Base-by-base conservation (phyloP, 371 early-diverging fungal species). In the Umbelopsis sp. region DNA sequence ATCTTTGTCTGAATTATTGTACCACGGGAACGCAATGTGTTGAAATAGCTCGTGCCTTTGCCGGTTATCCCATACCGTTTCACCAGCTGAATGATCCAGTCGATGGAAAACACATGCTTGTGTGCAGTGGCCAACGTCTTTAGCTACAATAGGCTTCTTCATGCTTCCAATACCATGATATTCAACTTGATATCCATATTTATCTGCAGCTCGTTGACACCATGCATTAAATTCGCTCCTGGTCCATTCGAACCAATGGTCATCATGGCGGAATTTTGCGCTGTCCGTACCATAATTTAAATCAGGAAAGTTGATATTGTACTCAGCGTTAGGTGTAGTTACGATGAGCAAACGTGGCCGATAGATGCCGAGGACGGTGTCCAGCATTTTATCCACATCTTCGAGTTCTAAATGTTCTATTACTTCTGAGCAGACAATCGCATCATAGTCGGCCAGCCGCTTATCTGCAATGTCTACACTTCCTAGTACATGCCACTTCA, bases 171-270 rank as follows among this genome's bases (percentile, higher is more conserved):
- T 90, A 0, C 94, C 95, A 29, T 85, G 76, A 70, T 89, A 90
- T 45, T 77, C 72, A 7, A 88, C 87, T 3, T 68, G 38, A 74
- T 96, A 96, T 0, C 85, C 87, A 70, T 90, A 92, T 52, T 78
- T 65, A 1, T 63, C 22, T 0, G 93, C 94, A 0, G 83, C 86
- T 5, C 53, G 35, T 2, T 72, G 62, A 44, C 91, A 86, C 96
- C 96, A 97, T 3, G 68, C 52, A 71, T 90, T 72, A 76, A 97
- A 97, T 74, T 95, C 89, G 35, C 72, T 69, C 9, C 96, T 83
- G 8, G 95, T 93, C 97, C 96, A 96, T 81, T 97, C 97, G 77
- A 96, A 97, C 67, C 90, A 88, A 77, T 97, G 97, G 74, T 97
- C 97, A 44, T 84, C 86, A 72, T 96, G 88, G 38, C 97, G 86